phyloP scores from a whole-genome alignment of 768 basidiomycete species.

The Boletus tylopilopsis region DNA sequence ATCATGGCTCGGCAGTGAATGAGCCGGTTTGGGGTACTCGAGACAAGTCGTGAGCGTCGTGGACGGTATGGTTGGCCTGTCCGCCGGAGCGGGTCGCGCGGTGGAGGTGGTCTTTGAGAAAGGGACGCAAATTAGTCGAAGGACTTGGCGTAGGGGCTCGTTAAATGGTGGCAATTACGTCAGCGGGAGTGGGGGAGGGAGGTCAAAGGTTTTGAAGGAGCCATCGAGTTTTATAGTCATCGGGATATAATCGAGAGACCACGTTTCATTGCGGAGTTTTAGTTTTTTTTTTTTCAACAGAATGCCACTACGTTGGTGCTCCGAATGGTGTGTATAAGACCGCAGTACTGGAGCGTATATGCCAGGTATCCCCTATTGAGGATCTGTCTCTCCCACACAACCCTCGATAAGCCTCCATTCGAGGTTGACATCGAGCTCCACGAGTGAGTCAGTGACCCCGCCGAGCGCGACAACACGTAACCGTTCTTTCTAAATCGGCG shows the following conservation, averaged over 20 bases:
- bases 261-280: conserved; percentile 15
- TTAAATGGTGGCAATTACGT: conserved; percentile 14
- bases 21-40: neutral
- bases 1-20: conserved; percentile 32
- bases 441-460: too few species aligned
- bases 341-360: neutral
- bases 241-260: too few species aligned
- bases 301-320: neutral
- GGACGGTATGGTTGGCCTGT: neutral
- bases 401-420: neutral
- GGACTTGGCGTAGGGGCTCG: conserved; percentile 4
- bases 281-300: too few species aligned
- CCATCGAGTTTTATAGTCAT: conserved; percentile 6
- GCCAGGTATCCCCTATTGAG: neutral
- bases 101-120: neutral
- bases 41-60: conserved; percentile 4
- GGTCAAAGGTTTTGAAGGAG: too few species aligned
- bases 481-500: neutral
- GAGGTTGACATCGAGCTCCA: neutral
- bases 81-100: conserved; percentile 1
- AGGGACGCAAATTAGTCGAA: too few species aligned
- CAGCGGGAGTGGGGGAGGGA: conserved; percentile 2
- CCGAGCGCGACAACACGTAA: too few species aligned
- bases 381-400: neutral
- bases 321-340: too few species aligned